Evolutionary conservation across 768 basidiomycete genomes (phyloP), one percentile per base, ranked within the genome.

Genomic region (Omphalotus guepiniiformis): DNA sequence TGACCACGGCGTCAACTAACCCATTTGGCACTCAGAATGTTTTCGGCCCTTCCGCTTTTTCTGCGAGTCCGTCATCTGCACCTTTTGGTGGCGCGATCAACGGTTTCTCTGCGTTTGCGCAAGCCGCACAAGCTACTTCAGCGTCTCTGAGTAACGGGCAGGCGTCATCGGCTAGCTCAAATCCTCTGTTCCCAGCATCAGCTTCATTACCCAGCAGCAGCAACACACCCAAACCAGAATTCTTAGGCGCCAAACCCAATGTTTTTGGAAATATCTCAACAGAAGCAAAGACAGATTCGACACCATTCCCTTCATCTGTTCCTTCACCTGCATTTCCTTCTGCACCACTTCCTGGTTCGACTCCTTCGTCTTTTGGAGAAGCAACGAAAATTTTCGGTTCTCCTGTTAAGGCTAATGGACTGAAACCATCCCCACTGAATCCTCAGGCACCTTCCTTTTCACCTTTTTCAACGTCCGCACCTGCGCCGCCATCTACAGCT

Each of bases 1-100:
- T 76, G 11, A 59, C 66, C 2, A 59, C 72, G 4, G 59, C 68
- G 3, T 69, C 67, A 13, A 72, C 69, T 7, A 46, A 46, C 23
- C 32, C 35, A 18, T 46, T 46, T 36, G 44, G 44, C 13, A 25
- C n/a, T 32, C 30, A 9, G 30, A 32, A 32, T 32, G 30, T 32
- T 32, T 32, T 32, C 30, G 30, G 30, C n/a, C 9, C 30, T 9
- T n/a, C 30, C 9, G 30, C 30, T n/a, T n/a, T n/a, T n/a, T n/a
- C n/a, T n/a, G n/a, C n/a, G n/a, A n/a, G n/a, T n/a, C n/a, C n/a
- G n/a, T n/a, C n/a, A n/a, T n/a, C n/a, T n/a, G n/a, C n/a, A n/a
- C n/a, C n/a, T n/a, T n/a, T n/a, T n/a, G n/a, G n/a, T n/a, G n/a
- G n/a, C 30, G n/a, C 9, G 9, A 32, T n/a, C 30, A 32, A n/a